phyloP scores from a whole-genome alignment of 768 basidiomycete species.

The Leccinum subgranulosum region DNA sequence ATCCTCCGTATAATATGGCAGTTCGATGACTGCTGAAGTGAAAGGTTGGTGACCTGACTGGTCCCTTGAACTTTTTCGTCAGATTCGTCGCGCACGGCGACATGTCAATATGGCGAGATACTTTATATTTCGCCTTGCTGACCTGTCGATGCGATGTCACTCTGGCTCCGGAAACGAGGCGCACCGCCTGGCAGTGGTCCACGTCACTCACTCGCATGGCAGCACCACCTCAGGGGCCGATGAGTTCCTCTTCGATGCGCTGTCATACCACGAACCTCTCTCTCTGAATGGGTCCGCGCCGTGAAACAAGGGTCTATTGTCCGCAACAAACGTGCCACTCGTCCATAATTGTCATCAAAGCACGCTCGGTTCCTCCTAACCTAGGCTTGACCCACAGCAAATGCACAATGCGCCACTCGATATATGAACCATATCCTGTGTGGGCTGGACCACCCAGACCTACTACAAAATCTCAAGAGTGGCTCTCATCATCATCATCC shows the following conservation, averaged over 20 bases:
- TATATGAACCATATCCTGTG: neutral
- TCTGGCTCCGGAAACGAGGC: conserved; percentile 7
- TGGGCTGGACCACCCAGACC: conserved; percentile 5
- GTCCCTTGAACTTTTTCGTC: conserved; percentile 6
- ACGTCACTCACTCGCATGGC: neutral
- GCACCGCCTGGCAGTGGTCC: conserved; percentile 6
- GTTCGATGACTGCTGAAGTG: neutral
- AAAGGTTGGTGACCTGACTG: neutral
- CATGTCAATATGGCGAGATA: neutral
- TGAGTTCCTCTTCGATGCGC: neutral
- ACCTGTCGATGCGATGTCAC: conserved; percentile 3
- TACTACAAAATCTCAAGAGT: conserved; percentile 13
- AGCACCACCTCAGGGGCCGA: conserved; percentile 1
- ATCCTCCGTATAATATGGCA: neutral
- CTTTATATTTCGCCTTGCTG: neutral
- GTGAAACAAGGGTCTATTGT: neutral
- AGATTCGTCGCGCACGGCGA: conserved; percentile 2
- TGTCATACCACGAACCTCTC: neutral
- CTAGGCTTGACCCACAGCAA: neutral
- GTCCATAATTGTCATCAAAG: neutral
- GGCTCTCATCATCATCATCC: neutral
- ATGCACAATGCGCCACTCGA: conserved; percentile 7
- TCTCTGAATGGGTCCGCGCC: conserved; percentile 2
- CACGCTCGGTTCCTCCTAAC: neutral
- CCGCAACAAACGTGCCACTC: neutral